phyloP scores from a whole-genome alignment of 345 rosid species.

The Mangifera indica region DNA sequence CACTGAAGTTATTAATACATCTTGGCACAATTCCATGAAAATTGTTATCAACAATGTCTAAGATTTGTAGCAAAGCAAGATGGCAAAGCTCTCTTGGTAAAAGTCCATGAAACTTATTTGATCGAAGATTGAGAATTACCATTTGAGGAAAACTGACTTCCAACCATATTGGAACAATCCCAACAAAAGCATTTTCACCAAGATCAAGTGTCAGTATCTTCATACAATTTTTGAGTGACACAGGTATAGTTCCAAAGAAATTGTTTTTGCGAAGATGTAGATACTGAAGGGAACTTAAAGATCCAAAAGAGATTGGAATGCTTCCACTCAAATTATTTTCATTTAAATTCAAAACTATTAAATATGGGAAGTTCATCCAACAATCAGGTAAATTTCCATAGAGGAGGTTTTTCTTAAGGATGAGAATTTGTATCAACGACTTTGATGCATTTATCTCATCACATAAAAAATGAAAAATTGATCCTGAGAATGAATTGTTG shows the following conservation, averaged over 20 bases:
- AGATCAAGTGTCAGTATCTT: background rate
- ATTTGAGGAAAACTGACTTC: background rate
- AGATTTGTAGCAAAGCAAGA: background rate
- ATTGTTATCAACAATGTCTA: background rate
- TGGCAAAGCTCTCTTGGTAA: background rate
- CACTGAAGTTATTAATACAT: background rate
- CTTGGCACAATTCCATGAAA: background rate
- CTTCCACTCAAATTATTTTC: conserved; percentile 5
- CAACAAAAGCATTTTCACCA: conserved; percentile 4
- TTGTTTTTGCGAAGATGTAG: background rate
- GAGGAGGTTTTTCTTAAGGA: conserved; percentile 32
- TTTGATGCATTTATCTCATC: conserved; percentile 10
- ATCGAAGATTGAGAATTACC: conserved; percentile 8
- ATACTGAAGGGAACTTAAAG: background rate
- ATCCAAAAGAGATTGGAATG: background rate
- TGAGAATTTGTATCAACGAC: conserved; percentile 27
- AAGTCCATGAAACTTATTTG: conserved; percentile 13
- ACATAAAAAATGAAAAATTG: conserved; percentile 21
- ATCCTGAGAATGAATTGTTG: background rate
- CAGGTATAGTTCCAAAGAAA: background rate
- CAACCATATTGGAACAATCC: background rate
- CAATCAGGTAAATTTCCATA: conserved; percentile 30
- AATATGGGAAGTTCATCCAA: conserved; percentile 5
- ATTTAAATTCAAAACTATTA: conserved; percentile 12
- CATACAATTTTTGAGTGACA: background rate